A percentile compares a stretch with the other conserved stretches of the same genome.
These are phyloP conservation scores for Teratosphaeria destructans DNA, from an alignment of 2,329 filamentous ascomycete species.

Conservation along the genomic window DNA sequence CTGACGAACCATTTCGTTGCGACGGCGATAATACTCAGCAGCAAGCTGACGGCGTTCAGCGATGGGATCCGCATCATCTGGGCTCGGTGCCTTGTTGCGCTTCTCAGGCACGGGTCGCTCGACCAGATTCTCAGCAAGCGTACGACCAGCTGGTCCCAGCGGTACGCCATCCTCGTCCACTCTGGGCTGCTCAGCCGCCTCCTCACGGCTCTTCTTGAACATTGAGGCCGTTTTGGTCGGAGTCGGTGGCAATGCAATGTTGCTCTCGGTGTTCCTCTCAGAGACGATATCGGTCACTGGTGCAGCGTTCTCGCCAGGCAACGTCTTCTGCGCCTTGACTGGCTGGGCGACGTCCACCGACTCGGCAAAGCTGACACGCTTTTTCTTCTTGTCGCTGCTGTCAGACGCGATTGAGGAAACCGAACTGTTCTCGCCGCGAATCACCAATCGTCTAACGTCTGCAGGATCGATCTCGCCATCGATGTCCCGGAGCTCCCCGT, in stretches of 20 bases:
- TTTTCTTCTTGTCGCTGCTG: constrained; percentile 35
- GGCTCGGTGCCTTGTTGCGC: constrained; percentile 17
- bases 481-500: constrained; percentile 22
- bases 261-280: constrained; percentile 26
- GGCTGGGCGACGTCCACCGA: constrained; percentile 57
- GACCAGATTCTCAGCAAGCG: constrained; percentile 41
- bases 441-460: constrained; percentile 47
- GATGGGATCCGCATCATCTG: constrained; percentile 46
- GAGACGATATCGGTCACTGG: constrained; percentile 33
- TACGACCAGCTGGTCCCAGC: constrained; percentile 17
- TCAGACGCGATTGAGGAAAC: constrained; percentile 7
- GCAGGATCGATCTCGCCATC: constrained; percentile 37
- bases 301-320: constrained; percentile 10
- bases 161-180: constrained; percentile 3
- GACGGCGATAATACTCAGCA: constrained; percentile 69
- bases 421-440: constrained; percentile 25
- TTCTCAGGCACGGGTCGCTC: constrained; percentile 34
- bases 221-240: constrained; percentile 27
- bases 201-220: constrained; percentile 27
- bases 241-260: constrained; percentile 7
- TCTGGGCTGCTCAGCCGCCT: background rate
- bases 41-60: constrained; percentile 68
- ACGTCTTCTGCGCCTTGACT: constrained; percentile 21
- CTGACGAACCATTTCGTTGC: constrained; percentile 72
- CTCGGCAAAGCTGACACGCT: constrained; percentile 72